A percentile compares a stretch with the other conserved stretches of the same genome.
Evolutionary conservation across 257 asterid species (phyloP).

Genomic region (Plantago major): DNA sequence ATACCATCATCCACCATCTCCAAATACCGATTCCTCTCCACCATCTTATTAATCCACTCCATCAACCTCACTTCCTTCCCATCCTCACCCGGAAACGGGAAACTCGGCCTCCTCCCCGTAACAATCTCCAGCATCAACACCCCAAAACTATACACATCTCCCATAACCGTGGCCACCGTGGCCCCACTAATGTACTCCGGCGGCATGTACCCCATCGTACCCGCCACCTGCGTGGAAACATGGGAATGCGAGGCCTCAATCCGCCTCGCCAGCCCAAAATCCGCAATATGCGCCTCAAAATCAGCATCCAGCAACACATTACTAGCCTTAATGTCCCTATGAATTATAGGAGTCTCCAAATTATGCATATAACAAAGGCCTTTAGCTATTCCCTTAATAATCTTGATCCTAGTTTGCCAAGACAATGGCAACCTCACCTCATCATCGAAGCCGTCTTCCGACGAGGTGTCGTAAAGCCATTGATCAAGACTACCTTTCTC

Average conservation of each 20-base stretch:
- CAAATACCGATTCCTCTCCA: constrained; percentile 27
- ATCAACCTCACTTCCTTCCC: constrained; percentile 65
- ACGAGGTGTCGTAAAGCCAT: constrained; percentile 76
- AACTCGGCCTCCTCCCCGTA: constrained; percentile 65
- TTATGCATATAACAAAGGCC: constrained; percentile 70
- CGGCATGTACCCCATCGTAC: constrained; percentile 96
- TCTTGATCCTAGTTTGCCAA: constrained; percentile 58
- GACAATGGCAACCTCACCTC: constrained; percentile 40
- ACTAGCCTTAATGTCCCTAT: constrained; percentile 72
- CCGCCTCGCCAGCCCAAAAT: constrained; percentile 74
- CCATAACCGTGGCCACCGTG: constrained; percentile 46
- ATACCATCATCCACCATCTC: constrained; percentile 65
- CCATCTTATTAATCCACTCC: constrained; percentile 55
- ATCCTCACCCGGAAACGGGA: constrained; percentile 55
- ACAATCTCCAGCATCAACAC: constrained; percentile 62
- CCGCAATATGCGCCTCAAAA: constrained; percentile 77
- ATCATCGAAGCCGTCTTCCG: constrained; percentile 19
- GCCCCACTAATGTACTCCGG: constrained; percentile 75
- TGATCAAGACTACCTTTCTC: constrained; percentile 84
- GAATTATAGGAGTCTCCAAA: constrained; percentile 54
- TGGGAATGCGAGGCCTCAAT: constrained; percentile 64
- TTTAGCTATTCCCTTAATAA: constrained; percentile 53
- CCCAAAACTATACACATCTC: constrained; percentile 84
- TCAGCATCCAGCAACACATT: constrained; percentile 49
- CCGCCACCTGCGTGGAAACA: constrained; percentile 87